Evolutionary conservation across 306 rosid species (phyloP).

Genomic region (Pueraria montana): DNA sequence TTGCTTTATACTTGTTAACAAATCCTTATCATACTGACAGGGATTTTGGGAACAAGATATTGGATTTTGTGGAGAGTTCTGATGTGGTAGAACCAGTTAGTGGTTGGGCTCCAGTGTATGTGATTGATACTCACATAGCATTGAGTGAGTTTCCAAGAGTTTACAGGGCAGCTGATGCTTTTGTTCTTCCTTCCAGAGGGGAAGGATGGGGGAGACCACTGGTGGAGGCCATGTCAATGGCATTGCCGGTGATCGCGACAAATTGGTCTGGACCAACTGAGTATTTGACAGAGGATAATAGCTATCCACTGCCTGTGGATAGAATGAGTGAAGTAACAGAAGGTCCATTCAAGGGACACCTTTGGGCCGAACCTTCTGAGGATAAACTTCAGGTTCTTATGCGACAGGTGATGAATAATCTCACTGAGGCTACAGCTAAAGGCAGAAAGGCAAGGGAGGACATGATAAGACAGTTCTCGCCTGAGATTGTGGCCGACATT

Average conservation of each 20-base stretch:
- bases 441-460: conserved; percentile 77
- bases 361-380: conserved; percentile 89
- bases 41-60: conserved; percentile 79
- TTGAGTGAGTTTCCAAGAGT: conserved; percentile 70
- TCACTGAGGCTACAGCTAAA: conserved; percentile 65
- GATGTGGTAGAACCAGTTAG: conserved; percentile 56
- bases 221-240: conserved; percentile 94
- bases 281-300: conserved; percentile 72
- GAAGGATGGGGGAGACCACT: conserved; percentile 96
- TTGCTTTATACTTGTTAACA: conserved; percentile 71
- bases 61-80: conserved; percentile 72
- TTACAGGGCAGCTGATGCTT: conserved; percentile 81
- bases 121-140: conserved; percentile 76
- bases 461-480: conserved; percentile 74
- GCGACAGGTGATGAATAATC: conserved; percentile 65
- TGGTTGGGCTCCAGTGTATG: conserved; percentile 80
- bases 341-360: conserved; percentile 87
- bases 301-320: conserved; percentile 74
- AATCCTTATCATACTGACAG: conserved; percentile 85
- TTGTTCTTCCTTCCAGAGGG: conserved; percentile 89
- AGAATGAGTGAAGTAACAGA: conserved; percentile 76
- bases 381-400: conserved; percentile 62
- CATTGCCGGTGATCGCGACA: conserved; percentile 79
- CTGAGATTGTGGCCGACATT: conserved; percentile 70
- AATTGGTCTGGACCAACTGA: conserved; percentile 96